These are phyloP conservation scores for Pleurotus ostreatus DNA, from an alignment of 768 basidiomycete genomes.

Conservation along the genomic window DNA sequence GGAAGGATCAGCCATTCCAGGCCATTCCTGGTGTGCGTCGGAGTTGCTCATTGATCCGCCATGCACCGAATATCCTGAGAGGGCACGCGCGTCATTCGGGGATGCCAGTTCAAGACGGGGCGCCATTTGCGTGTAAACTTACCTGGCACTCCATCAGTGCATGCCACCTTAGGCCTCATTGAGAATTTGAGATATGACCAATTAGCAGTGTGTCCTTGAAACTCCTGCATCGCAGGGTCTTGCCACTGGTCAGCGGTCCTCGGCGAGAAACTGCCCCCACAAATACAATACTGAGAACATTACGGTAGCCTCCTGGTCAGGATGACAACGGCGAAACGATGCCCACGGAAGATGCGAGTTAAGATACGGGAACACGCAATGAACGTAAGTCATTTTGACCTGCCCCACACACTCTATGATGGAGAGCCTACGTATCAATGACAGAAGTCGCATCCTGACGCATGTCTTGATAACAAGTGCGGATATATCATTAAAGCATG, in stretches of 20 bases:
- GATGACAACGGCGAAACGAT: too few relatives aligned
- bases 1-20: conserved; percentile 1
- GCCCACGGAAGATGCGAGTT: too few relatives aligned
- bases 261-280: not conserved
- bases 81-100: conserved; percentile 1
- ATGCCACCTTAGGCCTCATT: not conserved
- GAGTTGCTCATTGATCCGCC: conserved; percentile 7
- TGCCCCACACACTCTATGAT: too few relatives aligned
- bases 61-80: not conserved
- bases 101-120: not conserved
- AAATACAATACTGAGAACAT: not conserved
- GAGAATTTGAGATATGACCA: not conserved
- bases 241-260: not conserved
- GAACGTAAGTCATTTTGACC: too few relatives aligned
- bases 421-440: too few relatives aligned
- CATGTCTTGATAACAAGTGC: not conserved
- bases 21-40: not conserved
- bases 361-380: too few relatives aligned
- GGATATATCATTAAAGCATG: not conserved
- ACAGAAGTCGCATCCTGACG: too few relatives aligned
- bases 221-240: not conserved
- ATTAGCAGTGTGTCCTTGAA: not conserved
- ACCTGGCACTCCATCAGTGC: not conserved
- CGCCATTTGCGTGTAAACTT: not conserved
- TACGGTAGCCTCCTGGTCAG: not conserved